A percentile compares a stretch with the other conserved stretches of the same genome.
phyloP scores from a whole-genome alignment of 352 stramenopile genomes.

The Thalassiosira livingstoniorum region DNA sequence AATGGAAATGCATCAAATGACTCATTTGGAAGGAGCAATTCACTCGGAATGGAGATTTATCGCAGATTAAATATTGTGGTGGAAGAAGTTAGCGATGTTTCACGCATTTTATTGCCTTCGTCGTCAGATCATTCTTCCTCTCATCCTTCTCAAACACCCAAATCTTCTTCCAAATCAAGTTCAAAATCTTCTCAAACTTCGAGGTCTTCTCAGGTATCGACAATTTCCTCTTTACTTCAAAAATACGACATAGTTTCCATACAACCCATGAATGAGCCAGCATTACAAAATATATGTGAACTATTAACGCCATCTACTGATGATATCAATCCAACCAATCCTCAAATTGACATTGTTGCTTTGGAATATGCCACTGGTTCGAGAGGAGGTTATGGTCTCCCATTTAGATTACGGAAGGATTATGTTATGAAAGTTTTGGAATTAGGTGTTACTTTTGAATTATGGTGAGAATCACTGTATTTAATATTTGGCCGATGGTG shows the following conservation, averaged over 20 bases:
- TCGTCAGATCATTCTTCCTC: background rate
- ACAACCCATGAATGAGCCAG: conserved; percentile 69
- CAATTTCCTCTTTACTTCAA: conserved; percentile 42
- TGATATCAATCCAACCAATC: background rate
- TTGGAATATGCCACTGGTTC: conserved; percentile 70
- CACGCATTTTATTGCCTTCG: conserved; percentile 26
- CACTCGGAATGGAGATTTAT: conserved; percentile 54
- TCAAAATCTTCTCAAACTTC: too few relatives aligned
- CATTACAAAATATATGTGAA: conserved; percentile 68
- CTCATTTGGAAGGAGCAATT: conserved; percentile 22
- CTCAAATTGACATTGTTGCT: conserved; percentile 64
- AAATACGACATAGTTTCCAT: conserved; percentile 80
- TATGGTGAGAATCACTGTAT: conserved; percentile 33
- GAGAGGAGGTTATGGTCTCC: conserved; percentile 59
- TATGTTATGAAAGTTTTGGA: conserved; percentile 61
- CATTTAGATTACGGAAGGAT: conserved; percentile 63
- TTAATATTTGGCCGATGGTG: background rate
- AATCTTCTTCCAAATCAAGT: conserved; percentile 11
- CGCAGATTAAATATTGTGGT: conserved; percentile 71
- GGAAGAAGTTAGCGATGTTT: conserved; percentile 75
- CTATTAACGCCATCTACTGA: conserved; percentile 2
- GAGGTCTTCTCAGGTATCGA: background rate
- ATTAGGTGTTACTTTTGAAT: conserved; percentile 66
- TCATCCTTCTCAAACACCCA: conserved; percentile 1
- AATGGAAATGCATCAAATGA: background rate